phyloP scores from a whole-genome alignment of 768 basidiomycete species.

The Thelephora ganbajun region DNA sequence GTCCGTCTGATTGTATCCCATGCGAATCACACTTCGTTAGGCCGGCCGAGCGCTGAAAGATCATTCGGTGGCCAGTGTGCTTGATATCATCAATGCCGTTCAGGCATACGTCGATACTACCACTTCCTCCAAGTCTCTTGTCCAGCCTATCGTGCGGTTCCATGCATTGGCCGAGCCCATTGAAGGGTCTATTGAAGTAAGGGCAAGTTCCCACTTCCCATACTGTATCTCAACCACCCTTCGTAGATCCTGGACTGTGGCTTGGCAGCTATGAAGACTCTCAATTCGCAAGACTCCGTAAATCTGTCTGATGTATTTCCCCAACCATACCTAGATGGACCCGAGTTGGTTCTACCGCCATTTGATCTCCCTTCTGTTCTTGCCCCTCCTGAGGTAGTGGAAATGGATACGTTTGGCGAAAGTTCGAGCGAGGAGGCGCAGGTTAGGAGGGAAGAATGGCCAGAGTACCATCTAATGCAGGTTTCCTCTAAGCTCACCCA shows the following conservation, averaged over 20 bases:
- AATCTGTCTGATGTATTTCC: conserved; percentile 43
- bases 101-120: conserved; percentile 57
- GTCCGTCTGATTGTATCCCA: neutral
- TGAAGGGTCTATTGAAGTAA: conserved; percentile 52
- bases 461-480: conserved; percentile 44
- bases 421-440: conserved; percentile 60
- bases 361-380: conserved; percentile 68
- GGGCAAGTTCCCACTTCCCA: neutral
- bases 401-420: conserved; percentile 55
- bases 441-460: conserved; percentile 75
- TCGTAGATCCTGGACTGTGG: conserved; percentile 64
- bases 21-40: conserved; percentile 21
- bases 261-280: conserved; percentile 41
- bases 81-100: conserved; percentile 59
- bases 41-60: conserved; percentile 54
- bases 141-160: conserved; percentile 46
- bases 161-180: conserved; percentile 26
- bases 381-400: conserved; percentile 80
- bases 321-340: conserved; percentile 46
- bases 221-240: neutral
- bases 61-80: conserved; percentile 41
- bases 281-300: conserved; percentile 48
- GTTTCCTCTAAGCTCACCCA: conserved; percentile 1
- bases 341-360: conserved; percentile 28
- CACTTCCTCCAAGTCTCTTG: conserved; percentile 42